Evolutionary conservation across 352 stramenopile genomes (phyloP), one percentile per base, ranked within the genome.

Genomic region (Phytopythium aichiense): DNA sequence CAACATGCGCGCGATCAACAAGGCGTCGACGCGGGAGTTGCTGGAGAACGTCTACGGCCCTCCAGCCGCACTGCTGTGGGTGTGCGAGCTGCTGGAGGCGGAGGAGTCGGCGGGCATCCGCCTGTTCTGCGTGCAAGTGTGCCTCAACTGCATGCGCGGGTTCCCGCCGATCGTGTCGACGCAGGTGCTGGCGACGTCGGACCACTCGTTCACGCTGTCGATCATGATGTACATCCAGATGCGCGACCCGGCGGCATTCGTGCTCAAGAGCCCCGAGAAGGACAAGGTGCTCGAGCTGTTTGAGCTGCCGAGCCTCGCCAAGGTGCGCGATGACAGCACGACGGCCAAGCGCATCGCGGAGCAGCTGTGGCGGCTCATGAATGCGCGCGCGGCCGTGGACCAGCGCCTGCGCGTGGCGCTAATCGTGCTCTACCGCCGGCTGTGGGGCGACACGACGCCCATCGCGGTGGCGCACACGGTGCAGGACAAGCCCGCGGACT

Each of bases 371-470:
- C 77, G 74, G 49, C 64, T 89, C 31, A 91, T 95, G 83, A 94
- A 95, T 57, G 67, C 71, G 0, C 69, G 58, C 23, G 67, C 79
- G 4, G 74, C 68, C 0, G 73, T 84, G 54, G 87, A 95, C 54
- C 84, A 95, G 65, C 72, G 81, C 4, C 71, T 93, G 4, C 87
- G 87, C 6, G 83, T 94, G 31, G 78, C 84, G 37, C 71, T 95
- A 1, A 77, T 91, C 31, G 77, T 92, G 4, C 62, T 94, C 18
- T 95, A 93, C 64, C 64, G 83, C 52, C 90, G 87, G 61, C 67
- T 95, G 22, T 95, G 82, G 82, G 84, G 87, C 23, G 87, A 95
- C 30, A 89, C 77, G 23, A 95, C 87, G 48, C 84, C 87, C 4
- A 83, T 92, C 40, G 76, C 84, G 1, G 76, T 95, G 18, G 84